A percentile compares a stretch with the other conserved stretches of the same genome.
Conservation (phyloP, 1,139 yeast species). For the Kodamaea derodonti region DNA sequence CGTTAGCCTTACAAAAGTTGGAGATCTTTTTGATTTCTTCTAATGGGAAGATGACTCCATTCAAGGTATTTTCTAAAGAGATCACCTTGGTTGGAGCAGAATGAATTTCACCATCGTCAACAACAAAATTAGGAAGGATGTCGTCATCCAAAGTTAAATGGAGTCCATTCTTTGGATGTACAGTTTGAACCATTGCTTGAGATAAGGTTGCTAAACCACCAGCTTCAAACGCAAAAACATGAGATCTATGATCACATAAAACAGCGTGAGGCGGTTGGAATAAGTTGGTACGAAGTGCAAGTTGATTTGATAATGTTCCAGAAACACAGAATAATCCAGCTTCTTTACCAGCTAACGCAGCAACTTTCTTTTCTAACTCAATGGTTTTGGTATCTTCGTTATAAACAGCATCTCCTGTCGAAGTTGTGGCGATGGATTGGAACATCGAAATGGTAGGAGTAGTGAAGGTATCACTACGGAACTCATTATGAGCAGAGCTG, state of each 20-base stretch:
- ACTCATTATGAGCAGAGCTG: conserved; percentile 36
- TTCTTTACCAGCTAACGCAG: conserved; percentile 36
- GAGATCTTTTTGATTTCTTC: conserved; percentile 76
- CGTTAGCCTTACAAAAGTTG: conserved; percentile 62
- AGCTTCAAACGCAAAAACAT: conserved; percentile 40
- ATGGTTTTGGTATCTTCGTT: conserved; percentile 38
- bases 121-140: conserved; percentile 57
- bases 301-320: conserved; percentile 46
- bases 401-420: conserved; percentile 42
- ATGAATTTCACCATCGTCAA: conserved; percentile 83
- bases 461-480: conserved; percentile 86
- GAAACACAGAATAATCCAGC: conserved; percentile 43
- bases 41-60: conserved; percentile 77
- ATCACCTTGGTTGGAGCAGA: conserved; percentile 84
- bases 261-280: conserved; percentile 45
- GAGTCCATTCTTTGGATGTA: conserved; percentile 34
- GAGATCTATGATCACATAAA: conserved; percentile 39
- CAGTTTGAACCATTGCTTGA: conserved; percentile 44
- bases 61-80: conserved; percentile 83
- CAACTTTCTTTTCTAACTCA: conserved; percentile 32
- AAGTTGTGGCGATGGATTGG: conserved; percentile 22
- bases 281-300: conserved; percentile 38
- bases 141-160: conserved; percentile 67
- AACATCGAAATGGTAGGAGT: conserved; percentile 82
- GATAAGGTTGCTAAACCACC: conserved; percentile 45